Percentiles rank a stretch among this genome's conserved stretches.
Conservation (phyloP, 2,329 filamentous ascomycete genomes). For the Microdochium bolleyi region DNA sequence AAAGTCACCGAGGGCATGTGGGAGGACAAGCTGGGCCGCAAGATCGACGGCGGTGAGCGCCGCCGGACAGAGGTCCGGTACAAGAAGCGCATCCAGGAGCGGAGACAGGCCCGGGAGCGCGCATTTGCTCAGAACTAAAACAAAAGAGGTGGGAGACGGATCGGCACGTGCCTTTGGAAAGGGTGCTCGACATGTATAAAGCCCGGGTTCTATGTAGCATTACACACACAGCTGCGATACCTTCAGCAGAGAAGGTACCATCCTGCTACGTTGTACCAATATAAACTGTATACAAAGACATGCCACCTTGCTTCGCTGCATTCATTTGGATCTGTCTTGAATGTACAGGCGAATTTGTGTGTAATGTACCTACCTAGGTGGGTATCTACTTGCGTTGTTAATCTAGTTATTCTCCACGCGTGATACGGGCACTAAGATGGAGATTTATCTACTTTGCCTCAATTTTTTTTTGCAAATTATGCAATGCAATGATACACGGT, state of each 20-base stretch:
- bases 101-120: slow-evolving; percentile 52
- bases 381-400: too few species aligned
- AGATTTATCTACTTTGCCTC: too few species aligned
- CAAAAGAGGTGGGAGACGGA: not conserved
- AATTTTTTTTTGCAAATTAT: too few species aligned
- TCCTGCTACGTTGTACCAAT: not conserved
- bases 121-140: slow-evolving; percentile 7
- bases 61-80: slow-evolving; percentile 78
- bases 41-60: slow-evolving; percentile 95
- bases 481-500: too few species aligned
- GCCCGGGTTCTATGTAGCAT: not conserved
- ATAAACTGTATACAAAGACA: not conserved
- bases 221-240: not conserved
- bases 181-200: not conserved
- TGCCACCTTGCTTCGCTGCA: too few species aligned
- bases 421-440: too few species aligned
- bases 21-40: slow-evolving; percentile 79
- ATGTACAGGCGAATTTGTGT: too few species aligned
- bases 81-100: slow-evolving; percentile 74
- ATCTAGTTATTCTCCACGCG: too few species aligned
- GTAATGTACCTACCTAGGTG: too few species aligned
- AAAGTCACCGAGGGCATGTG: slow-evolving; percentile 80
- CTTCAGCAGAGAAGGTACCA: not conserved
- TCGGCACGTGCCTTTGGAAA: too few species aligned
- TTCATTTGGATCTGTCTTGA: too few species aligned